These are phyloP conservation scores for Komagataea norvegica DNA, from an alignment of 1,139 yeast genomes.

Conservation along the genomic window DNA sequence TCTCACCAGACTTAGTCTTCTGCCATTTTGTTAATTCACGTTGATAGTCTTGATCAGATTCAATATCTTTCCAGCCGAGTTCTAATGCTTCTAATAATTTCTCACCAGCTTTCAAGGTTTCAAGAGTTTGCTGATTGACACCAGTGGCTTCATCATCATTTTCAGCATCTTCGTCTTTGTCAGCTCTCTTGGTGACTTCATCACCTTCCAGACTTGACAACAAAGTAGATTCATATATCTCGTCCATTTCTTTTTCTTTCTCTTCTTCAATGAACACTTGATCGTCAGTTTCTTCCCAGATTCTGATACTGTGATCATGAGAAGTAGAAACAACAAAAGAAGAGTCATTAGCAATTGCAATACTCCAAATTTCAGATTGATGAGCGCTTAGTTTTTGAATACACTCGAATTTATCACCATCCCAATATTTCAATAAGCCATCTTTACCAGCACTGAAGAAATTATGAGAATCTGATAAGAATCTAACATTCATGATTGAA, in stretches of 20 bases:
- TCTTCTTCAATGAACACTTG: slow-evolving; percentile 95
- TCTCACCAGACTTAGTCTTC: slow-evolving; percentile 38
- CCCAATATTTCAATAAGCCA: slow-evolving; percentile 91
- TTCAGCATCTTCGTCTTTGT: slow-evolving; percentile 35
- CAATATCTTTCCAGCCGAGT: slow-evolving; percentile 68
- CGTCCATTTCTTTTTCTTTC: slow-evolving; percentile 92
- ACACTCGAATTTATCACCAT: slow-evolving; percentile 94
- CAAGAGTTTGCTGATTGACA: slow-evolving; percentile 81
- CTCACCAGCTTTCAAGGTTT: slow-evolving; percentile 93
- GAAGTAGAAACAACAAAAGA: slow-evolving; percentile 77
- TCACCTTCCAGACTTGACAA: slow-evolving; percentile 65
- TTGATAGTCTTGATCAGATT: slow-evolving; percentile 48
- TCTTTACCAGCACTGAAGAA: slow-evolving; percentile 91
- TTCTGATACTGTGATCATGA: slow-evolving; percentile 87
- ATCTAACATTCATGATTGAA: slow-evolving; percentile 82
- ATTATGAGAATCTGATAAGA: slow-evolving; percentile 79
- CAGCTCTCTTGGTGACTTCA: slow-evolving; percentile 34
- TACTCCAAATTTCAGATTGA: slow-evolving; percentile 90
- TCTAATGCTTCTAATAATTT: slow-evolving; percentile 89
- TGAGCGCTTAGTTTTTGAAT: slow-evolving; percentile 85
- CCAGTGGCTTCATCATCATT: slow-evolving; percentile 55
- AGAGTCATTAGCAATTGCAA: slow-evolving; percentile 73
- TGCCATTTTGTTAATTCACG: slow-evolving; percentile 34
- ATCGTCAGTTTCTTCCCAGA: slow-evolving; percentile 91
- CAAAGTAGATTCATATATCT: slow-evolving; percentile 74